Base-by-base conservation (phyloP, 1,284 basidiomycete species). In the Sporisorium iseilematis-ciliati region DNA sequence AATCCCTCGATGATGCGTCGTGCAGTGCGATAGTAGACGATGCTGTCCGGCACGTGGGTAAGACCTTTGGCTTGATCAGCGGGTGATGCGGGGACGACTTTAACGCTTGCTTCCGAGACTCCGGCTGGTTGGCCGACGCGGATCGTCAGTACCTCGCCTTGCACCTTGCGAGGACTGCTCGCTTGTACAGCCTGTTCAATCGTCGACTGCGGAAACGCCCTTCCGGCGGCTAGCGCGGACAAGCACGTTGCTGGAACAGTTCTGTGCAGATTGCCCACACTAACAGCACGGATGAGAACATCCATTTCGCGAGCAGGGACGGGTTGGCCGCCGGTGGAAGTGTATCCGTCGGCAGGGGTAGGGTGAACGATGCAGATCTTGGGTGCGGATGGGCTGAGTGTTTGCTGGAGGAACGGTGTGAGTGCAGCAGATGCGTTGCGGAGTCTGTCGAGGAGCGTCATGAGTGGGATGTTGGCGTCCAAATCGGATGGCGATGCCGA, bases 341-440 rank as follows among this genome's bases (percentile, higher is more conserved):
- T 64, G 56, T 84, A 85, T 0, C 67, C 57, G 3, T 53, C 7
- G 2, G 23, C 7, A 0, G 64, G 60, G 8, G 67, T 67, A 0
- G 79, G 80, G 40, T 77, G 75, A 21, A 85, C 69, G 43, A 85
- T 72, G 71, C 82, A 82, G 56, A 85, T 78, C 54, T 85, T 85
- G 16, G 83, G 83, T 18, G 80, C 79, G 4, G 80, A 75, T 0
- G 79, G 72, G 40, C 70, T 72, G 23, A 81, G 65, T 8, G 55
- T 71, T 4, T 57, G 46, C 3, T 26, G 18, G 7, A 82, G 63
- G 8, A 29, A 57, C 0, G 77, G 70, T 0, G 75, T 71, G 4
- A 79, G 62, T 6, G 33, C 40, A 1, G 76, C 73, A 0, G 77
- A 73, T 1, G 59, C 70, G 4, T 55, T 60, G 3, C 83, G 74